Percentiles rank a stretch among this genome's conserved stretches.
phyloP scores from a whole-genome alignment of 495 filamentous ascomycete genomes.

The Aspergillus ellipticus region DNA sequence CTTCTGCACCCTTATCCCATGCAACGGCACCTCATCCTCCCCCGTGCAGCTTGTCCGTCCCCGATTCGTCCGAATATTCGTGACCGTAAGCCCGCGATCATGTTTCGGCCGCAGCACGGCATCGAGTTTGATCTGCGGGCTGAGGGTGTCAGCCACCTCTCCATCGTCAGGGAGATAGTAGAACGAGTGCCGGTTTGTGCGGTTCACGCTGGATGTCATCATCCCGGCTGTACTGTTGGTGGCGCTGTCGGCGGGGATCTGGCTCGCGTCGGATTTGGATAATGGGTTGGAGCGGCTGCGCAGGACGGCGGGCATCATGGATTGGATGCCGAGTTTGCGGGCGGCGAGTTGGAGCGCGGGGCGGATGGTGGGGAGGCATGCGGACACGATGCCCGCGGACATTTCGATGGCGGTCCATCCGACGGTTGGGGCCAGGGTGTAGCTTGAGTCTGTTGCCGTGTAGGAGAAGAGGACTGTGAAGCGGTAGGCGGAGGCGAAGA shows the following conservation, averaged over 20 bases:
- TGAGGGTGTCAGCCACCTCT: neutral
- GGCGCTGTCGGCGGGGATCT: neutral
- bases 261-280: constrained; percentile 5
- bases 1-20: constrained; percentile 23
- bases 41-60: neutral
- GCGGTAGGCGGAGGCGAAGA: constrained; percentile 37
- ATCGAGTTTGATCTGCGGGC: constrained; percentile 1
- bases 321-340: constrained; percentile 15
- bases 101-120: constrained; percentile 16
- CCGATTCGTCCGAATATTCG: constrained; percentile 11
- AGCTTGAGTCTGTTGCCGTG: constrained; percentile 27
- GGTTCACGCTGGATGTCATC: neutral
- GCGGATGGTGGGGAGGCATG: constrained; percentile 42
- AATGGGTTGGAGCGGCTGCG: constrained; percentile 4
- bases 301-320: constrained; percentile 10
- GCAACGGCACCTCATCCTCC: constrained; percentile 24
- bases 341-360: constrained; percentile 21
- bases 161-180: constrained; percentile 17
- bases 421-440: constrained; percentile 38
- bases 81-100: constrained; percentile 16
- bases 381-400: constrained; percentile 43
- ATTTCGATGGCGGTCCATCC: constrained; percentile 45
- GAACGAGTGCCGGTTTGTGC: constrained; percentile 16
- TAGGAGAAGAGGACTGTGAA: constrained; percentile 37
- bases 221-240: neutral